Base-by-base conservation (phyloP, 805 yeast species). In the Candida methanosorbosa region DNA sequence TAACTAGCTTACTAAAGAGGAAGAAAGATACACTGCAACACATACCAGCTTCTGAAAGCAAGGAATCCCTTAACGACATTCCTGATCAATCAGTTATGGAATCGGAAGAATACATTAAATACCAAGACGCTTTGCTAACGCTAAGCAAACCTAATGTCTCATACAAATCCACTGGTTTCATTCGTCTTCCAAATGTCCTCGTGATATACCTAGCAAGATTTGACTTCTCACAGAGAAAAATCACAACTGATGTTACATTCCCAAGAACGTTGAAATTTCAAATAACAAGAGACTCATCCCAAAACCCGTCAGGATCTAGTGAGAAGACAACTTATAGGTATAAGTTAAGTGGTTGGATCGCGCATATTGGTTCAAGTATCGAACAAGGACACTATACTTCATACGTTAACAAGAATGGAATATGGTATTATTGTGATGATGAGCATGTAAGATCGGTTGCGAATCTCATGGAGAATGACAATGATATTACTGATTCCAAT, bases 381-480 rank as follows among this genome's bases (percentile, higher is more conserved):
- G 70, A 74, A 38, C 75, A 83, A 33, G 94, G 94, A 0, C 94
- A 82, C 53, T 82, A 82, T 49, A 82, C 88, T 1, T 64, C 86
- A 0, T 56, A 79, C 30, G 77, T 79, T 3, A 72, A 77, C 45
- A 54, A 57, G 6, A 64, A 66, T 38, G 77, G 77, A 23, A 31
- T 33, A 44, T 82, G 92, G 92, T 76, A 79, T 41, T 70, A 70
- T 41, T 82, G 82, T 54, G 90, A 82, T 50, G 94, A 82, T 54
- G 90, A 81, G 33, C 61, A 58, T 29, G 71, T 70, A 27, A 63
- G 67, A 47, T 41, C 53, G 30, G 65, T 64, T 41, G 48, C 64
- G 17, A 48, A 59, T 7, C 79, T 74, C 44, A 80, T 75, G 23
- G 64, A 64, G 46, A 43, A 80, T 75, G 60, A 61, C 27, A 61